These are phyloP conservation scores for Trametopsis cervina DNA, from an alignment of 768 basidiomycete genomes.

Conservation along the genomic window DNA sequence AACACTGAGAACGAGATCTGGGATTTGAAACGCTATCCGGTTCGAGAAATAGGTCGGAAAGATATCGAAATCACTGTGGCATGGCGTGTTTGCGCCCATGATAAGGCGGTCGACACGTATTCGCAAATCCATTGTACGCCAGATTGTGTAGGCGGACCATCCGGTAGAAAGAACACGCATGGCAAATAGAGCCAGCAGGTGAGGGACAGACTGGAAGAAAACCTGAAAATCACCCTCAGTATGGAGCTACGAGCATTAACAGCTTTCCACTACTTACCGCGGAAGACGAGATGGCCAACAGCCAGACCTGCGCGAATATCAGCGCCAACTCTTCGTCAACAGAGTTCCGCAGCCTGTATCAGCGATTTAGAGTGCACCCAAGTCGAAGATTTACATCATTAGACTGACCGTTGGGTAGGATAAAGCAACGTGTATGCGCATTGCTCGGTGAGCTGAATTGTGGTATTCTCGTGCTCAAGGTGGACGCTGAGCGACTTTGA, in stretches of 20 bases:
- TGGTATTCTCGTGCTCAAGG: neutral
- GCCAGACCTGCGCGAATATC: neutral
- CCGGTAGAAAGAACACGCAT: neutral
- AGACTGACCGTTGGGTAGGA: neutral
- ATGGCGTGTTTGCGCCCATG: neutral
- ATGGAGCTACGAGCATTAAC: neutral
- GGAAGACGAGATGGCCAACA: neutral
- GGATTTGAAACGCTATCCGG: neutral
- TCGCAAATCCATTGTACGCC: neutral
- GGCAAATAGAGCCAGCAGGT: neutral
- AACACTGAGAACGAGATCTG: neutral
- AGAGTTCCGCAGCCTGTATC: neutral
- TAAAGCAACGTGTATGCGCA: neutral
- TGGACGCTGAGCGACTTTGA: no score
- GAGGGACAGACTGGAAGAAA: neutral
- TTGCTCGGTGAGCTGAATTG: neutral
- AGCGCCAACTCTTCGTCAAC: neutral
- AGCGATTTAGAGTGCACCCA: neutral
- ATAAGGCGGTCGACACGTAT: neutral
- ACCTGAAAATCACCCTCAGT: neutral
- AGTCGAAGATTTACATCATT: neutral
- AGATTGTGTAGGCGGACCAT: neutral
- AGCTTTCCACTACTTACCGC: neutral
- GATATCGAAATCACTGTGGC: neutral
- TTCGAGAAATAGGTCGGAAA: neutral